Base-by-base conservation (phyloP, 768 basidiomycete species). In the Butyriboletus loyo region DNA sequence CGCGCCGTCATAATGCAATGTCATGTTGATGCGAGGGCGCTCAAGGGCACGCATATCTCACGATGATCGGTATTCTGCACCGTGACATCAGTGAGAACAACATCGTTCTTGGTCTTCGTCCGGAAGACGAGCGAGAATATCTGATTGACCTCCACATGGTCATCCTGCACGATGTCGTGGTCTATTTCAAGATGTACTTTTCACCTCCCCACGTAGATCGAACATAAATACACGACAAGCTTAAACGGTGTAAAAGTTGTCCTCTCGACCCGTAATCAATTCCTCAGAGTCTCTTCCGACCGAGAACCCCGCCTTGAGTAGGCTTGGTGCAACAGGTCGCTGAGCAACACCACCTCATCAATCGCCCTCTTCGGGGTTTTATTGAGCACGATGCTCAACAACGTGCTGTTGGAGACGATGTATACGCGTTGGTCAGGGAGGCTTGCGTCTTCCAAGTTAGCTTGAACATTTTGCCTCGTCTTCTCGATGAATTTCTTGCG, bases 31-130 rank as follows among this genome's bases (percentile, higher is more conserved):
- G 0, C 1, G 19, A 49, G 19, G 9, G 13, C 8, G 32, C 30
- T 0, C 1, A 25, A 63, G 63, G 63, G 0, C 63, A 62, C n/a
- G 32, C 62, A 27, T 58, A 36, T 39, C 54, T 65, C 1, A 55
- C 50, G 2, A 30, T 15, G 0, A 49, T 53, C 9, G 64, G 62
- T 0, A 61, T 74, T 36, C n/a, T 42, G n/a, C 41, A 42, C 11
- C 41, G 41, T 19, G 41, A 42, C 3, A 19, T 73, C 44, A 73
- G 68, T 52, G 63, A 64, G 27, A 70, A 71, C 13, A 72, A 72
- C 41, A 58, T 74, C 7, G 62, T 73, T 17, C 66, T 73, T 3
- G 56, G 56, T 2, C 46, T 22, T 21, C 37, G 42, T 14, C 27
- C 42, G 3, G 42, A 27, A 14, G 11, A 38, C 3, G 42, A 43